Evolutionary conservation across 306 rosid species (phyloP).

Genomic region (Acacia acuminata): DNA sequence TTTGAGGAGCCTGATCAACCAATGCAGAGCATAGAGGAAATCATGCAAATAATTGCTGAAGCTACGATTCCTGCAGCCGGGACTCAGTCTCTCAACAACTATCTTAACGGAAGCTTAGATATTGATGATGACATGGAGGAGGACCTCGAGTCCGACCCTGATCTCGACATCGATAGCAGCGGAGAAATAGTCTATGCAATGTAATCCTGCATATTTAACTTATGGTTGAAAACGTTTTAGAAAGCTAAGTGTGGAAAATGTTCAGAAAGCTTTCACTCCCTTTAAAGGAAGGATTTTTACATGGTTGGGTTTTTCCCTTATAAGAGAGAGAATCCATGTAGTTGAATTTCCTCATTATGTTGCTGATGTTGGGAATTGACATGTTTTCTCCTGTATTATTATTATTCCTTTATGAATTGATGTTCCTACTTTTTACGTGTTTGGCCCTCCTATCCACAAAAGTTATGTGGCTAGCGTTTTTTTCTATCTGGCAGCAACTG

Average conservation of each 20-base stretch:
- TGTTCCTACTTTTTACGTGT: not conserved
- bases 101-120: slow-evolving; percentile 82
- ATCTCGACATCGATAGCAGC: slow-evolving; percentile 87
- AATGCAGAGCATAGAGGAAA: slow-evolving; percentile 77
- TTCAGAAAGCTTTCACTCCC: slow-evolving; percentile 28
- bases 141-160: slow-evolving; percentile 80
- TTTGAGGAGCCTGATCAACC: slow-evolving; percentile 92
- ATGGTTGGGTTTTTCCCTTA: slow-evolving; percentile 30
- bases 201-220: slow-evolving; percentile 29
- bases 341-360: slow-evolving; percentile 15
- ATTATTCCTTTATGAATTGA: not conserved
- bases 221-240: not conserved
- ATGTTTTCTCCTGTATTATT: not conserved
- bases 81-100: slow-evolving; percentile 61
- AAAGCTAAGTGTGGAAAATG: slow-evolving; percentile 30
- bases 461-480: not conserved
- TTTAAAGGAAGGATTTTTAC: slow-evolving; percentile 27
- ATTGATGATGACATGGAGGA: slow-evolving; percentile 94
- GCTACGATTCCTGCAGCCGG: slow-evolving; percentile 88
- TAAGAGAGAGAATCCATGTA: slow-evolving; percentile 28
- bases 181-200: slow-evolving; percentile 91
- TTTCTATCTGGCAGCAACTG: no score
- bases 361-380: slow-evolving; percentile 14
- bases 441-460: not conserved
- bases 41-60: slow-evolving; percentile 86